Evolutionary conservation across 78 protist genomes (phyloP).

Genomic region (Monocercomonoides exilis): DNA sequence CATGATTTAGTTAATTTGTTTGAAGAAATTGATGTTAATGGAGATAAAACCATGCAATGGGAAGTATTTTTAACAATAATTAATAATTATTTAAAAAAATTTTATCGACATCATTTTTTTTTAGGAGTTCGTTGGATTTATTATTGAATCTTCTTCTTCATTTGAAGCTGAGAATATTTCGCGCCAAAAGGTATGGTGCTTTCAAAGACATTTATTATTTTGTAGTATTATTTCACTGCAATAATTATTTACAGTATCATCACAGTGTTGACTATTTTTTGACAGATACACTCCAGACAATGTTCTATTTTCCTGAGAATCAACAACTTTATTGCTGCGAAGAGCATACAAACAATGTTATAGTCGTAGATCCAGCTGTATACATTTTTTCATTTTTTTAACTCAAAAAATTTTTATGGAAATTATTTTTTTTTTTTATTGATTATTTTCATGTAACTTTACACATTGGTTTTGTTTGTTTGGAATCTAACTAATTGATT

Average conservation of each 20-base stretch:
- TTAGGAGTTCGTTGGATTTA: too few species aligned
- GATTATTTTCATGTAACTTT: too few species aligned
- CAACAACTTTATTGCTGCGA: not conserved
- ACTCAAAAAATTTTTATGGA: too few species aligned
- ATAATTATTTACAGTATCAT: not conserved
- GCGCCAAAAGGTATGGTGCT: too few species aligned
- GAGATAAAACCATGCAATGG: slow-evolving; percentile 28
- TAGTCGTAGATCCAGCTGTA: not conserved
- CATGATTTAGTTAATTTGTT: not conserved
- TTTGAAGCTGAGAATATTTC: too few species aligned
- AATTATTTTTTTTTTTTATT: too few species aligned
- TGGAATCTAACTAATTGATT: too few species aligned
- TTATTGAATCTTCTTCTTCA: too few species aligned
- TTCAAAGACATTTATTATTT: too few species aligned
- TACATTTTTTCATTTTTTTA: not conserved
- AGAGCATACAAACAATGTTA: not conserved
- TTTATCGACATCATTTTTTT: too few species aligned
- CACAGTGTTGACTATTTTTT: not conserved
- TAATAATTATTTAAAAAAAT: not conserved
- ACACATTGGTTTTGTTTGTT: too few species aligned
- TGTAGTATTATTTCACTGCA: too few species aligned
- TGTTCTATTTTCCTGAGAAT: not conserved
- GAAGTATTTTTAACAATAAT: not conserved
- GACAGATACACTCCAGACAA: not conserved
- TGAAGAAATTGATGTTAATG: slow-evolving; percentile 31